phyloP scores from a whole-genome alignment of 2,329 filamentous ascomycete genomes.

The Colletotrichum liaoningense region DNA sequence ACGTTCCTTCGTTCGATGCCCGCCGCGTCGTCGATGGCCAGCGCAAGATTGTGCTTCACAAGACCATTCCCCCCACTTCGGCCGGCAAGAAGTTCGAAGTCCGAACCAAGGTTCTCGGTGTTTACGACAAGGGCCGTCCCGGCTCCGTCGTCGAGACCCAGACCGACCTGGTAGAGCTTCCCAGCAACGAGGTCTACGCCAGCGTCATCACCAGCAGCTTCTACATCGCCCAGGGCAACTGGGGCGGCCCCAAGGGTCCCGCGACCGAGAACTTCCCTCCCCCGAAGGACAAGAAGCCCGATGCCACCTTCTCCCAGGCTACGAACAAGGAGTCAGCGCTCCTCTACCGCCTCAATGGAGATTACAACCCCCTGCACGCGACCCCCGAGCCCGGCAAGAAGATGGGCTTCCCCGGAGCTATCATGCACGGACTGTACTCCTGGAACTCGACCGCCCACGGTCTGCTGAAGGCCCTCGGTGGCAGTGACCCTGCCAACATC shows the following conservation, averaged over 20 bases:
- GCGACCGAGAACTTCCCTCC: constrained; percentile 83
- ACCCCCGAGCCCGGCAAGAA: constrained; percentile 85
- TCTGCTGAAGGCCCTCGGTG: constrained; percentile 79
- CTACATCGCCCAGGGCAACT: constrained; percentile 82
- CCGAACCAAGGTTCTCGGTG: constrained; percentile 81
- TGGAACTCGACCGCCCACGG: constrained; percentile 85
- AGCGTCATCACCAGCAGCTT: constrained; percentile 78
- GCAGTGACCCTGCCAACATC: constrained; percentile 82
- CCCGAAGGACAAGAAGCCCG: constrained; percentile 77
- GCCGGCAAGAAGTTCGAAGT: constrained; percentile 80
- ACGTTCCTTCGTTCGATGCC: constrained; percentile 80
- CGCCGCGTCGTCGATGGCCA: constrained; percentile 85
- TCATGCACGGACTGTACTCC: constrained; percentile 89
- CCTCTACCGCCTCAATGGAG: constrained; percentile 87
- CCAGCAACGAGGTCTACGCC: constrained; percentile 76
- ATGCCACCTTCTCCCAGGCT: constrained; percentile 76
- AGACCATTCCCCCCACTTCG: constrained; percentile 78
- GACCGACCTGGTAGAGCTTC: constrained; percentile 78
- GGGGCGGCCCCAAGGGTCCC: constrained; percentile 92
- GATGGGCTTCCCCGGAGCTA: constrained; percentile 91
- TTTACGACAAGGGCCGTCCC: constrained; percentile 90
- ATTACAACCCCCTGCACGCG: constrained; percentile 94
- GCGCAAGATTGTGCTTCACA: constrained; percentile 81
- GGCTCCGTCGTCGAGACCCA: constrained; percentile 86
- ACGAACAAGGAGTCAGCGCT: constrained; percentile 79